phyloP scores from a whole-genome alignment of 2,329 filamentous ascomycete genomes.

The Monosporascus sp. region DNA sequence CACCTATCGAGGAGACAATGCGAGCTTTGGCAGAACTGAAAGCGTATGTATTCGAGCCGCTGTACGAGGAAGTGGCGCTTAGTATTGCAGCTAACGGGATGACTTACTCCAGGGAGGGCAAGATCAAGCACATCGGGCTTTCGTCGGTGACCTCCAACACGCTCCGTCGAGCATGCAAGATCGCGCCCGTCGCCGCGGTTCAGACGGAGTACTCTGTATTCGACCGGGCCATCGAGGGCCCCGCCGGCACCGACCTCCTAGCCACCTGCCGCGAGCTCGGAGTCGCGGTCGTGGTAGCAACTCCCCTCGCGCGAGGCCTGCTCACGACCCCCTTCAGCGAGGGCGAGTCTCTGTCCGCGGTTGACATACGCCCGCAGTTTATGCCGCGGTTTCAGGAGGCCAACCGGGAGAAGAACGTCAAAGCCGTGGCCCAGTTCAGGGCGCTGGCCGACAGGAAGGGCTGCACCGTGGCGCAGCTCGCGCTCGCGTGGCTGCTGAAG shows the following conservation, averaged over 20 bases:
- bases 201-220: conserved; percentile 50
- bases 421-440: conserved; percentile 21
- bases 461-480: conserved; percentile 45
- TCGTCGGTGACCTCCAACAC: conserved; percentile 42
- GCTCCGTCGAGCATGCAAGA: conserved; percentile 40
- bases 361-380: conserved; percentile 23
- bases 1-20: conserved; percentile 43
- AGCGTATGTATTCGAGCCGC: conserved; percentile 13
- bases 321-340: conserved; percentile 35
- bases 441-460: conserved; percentile 26
- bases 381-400: conserved; percentile 38
- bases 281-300: conserved; percentile 35
- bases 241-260: conserved; percentile 30
- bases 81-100: not conserved
- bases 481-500: conserved; percentile 49
- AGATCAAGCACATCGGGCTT: conserved; percentile 47
- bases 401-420: conserved; percentile 45
- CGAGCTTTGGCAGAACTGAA: conserved; percentile 37
- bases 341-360: conserved; percentile 28
- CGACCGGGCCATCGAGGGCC: conserved; percentile 40
- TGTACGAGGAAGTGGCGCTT: not conserved
- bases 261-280: conserved; percentile 41
- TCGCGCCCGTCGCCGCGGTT: conserved; percentile 45
- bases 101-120: conserved; percentile 34
- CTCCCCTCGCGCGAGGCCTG: conserved; percentile 36